Percentiles rank a stretch among this genome's conserved stretches.
These are phyloP conservation scores for Geotrichum bryndzae DNA, from an alignment of 1,139 yeast species.

Conservation along the genomic window DNA sequence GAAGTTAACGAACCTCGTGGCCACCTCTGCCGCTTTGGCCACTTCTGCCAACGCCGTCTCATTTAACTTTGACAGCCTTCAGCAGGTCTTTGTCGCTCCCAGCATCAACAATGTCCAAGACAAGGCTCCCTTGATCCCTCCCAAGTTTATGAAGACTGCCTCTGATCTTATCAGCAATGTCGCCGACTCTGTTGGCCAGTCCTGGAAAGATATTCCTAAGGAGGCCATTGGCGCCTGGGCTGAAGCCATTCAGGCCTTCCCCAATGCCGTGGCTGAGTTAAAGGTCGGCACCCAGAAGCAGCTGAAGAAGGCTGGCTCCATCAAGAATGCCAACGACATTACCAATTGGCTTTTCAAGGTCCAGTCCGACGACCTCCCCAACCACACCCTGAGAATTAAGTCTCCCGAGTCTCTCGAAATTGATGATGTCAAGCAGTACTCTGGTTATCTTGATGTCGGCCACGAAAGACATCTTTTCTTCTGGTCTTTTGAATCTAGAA, in stretches of 20 bases:
- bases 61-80: slow-evolving; percentile 14
- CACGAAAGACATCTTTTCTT: slow-evolving; percentile 80
- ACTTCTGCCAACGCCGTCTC: slow-evolving; percentile 13
- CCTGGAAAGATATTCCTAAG: slow-evolving; percentile 26
- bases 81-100: slow-evolving; percentile 14
- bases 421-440: slow-evolving; percentile 66
- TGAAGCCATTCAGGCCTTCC: slow-evolving; percentile 22
- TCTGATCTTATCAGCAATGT: slow-evolving; percentile 19
- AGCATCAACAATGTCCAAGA: neutral
- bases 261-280: slow-evolving; percentile 18
- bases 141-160: slow-evolving; percentile 11
- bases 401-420: slow-evolving; percentile 58
- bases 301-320: neutral
- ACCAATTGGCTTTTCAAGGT: slow-evolving; percentile 16
- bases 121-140: slow-evolving; percentile 5
- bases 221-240: slow-evolving; percentile 30
- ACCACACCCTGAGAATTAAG: slow-evolving; percentile 38
- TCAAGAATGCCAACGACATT: slow-evolving; percentile 8
- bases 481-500: slow-evolving; percentile 87
- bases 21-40: slow-evolving; percentile 12
- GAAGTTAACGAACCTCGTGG: slow-evolving; percentile 13
- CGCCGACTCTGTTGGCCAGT: slow-evolving; percentile 27
- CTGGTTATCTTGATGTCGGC: slow-evolving; percentile 82
- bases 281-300: slow-evolving; percentile 14
- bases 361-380: slow-evolving; percentile 16